Evolutionary conservation across 306 rosid genomes (phyloP), one percentile per base, ranked within the genome.

Genomic region (Rubus parviflorus): DNA sequence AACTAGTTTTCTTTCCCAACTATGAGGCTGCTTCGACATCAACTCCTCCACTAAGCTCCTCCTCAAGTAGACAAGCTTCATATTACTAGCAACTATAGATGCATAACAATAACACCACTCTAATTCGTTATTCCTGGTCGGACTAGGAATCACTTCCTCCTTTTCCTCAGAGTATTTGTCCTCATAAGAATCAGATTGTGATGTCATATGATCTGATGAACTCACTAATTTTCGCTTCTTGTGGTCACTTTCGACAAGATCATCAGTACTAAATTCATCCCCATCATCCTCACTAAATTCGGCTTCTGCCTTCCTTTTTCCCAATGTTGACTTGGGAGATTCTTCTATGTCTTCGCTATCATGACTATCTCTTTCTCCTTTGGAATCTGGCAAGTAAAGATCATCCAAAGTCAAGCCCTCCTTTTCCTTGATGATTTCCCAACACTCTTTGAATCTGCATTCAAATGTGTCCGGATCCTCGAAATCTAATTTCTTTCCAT

Each of bases 391-490:
- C 56, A 65, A 63, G 38, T 25, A 35, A 42, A 88, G 38, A 77
- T 79, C 88, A 23, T 62, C 83, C 72, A 65, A n/a, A 13, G 40
- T 23, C 66, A 60, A 25, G 0, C 66, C 19, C 65, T 60, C 66
- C 8, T 25, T 60, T 60, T 60, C 40, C 66, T 60, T 60, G 66
- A 23, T 10, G 17, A 58, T 58, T 58, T 12, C 65, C 65, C 65
- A 58, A 58, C 65, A 58, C 4, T 58, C 38, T 58, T 58, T 58
- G 38, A 58, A 58, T 58, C 65, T 38, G 67, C 83, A 72, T 83
- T 89, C 97, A 6, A 72, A 72, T 30, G 92, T 79, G 43, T 90
- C 90, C 63, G 63, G 81, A 25, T 89, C 92, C 79, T 60, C 51
- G 48, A 90, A 82, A 66, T 60, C 84, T 77, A 93, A 64, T 49